Evolutionary conservation across 768 basidiomycete genomes (phyloP), one percentile per base, ranked within the genome.

Genomic region (Suillus americanus): DNA sequence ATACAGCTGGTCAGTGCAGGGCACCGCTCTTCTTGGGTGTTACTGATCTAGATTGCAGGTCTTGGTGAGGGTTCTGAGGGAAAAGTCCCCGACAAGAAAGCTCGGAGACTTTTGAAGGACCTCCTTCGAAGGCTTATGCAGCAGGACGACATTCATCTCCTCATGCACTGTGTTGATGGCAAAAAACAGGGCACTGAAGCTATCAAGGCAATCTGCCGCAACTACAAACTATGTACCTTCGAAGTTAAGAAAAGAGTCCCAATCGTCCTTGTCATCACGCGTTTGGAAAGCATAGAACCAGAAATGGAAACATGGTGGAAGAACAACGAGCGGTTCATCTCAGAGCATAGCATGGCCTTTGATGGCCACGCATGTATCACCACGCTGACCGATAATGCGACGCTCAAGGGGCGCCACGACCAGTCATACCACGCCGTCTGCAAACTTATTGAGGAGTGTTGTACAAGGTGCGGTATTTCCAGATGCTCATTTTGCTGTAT

Each of bases 261-360:
- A 1, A 54, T 77, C 33, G 71, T 70, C 14, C 63, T 73, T 8
- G 66, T 75, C 41, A 30, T 76, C 50, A 78, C 76, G 25, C 76
- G 76, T 33, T 72, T 78, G 14, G 77, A 77, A 66, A 74, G 73
- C 25, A 43, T 50, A 50, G 72, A 76, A 13, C 48, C 64, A 2
- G 74, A 74, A 38, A 78, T 79, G 73, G 75, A 76, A 0, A 66
- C 71, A 37, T 82, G 81, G 81, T 81, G 80, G 81, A 61, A 60
- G 35, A 64, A 64, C 64, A 82, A 81, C 60, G 53, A 70, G 33
- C 16, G 25, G 12, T n/a, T 41, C 1, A 78, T 82, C 61, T 62
- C 59, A 28, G 54, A 64, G 5, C 68, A 72, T 57, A 65, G 65
- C 23, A 82, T 82, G 70, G 4, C 35, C 13, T 80, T 79, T 28